Base-by-base conservation (phyloP, 2,329 filamentous ascomycete genomes). In the Penicillium digitatum region DNA sequence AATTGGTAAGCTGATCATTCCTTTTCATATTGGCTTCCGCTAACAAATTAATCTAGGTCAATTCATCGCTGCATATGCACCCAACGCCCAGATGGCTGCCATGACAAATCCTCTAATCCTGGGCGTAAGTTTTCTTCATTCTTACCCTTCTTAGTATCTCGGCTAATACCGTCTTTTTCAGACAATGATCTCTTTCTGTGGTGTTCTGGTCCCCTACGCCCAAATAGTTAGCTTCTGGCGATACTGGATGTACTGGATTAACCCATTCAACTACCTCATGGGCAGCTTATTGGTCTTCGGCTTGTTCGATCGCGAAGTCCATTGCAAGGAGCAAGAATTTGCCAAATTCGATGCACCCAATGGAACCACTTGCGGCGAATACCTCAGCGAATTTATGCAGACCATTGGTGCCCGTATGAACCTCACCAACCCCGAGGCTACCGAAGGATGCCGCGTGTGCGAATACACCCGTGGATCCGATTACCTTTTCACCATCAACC, bases 1-100 rank as follows among this genome's bases (percentile, higher is more conserved):
- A 63, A 90, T 86, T 82, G 89, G 52, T 55, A 44, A 51, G 47
- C n/a, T 1, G 8, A 20, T 1, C 22, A 4, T n/a, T 16, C 10
- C 11, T 12, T 11, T 35, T 20, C 16, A 7, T 9, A 16, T 31
- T 11, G 16, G 9, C 11, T 5, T 9, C 8, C 5, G 12, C 34
- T 55, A 45, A 55, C 27, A 24, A 6, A 22, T 10, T 3, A 8
- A 4, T 7, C 14, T 26, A 55, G 52, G 87, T 14, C 88, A 90
- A 69, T 90, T 87, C 82, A 87, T 92, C 62, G 87, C 85, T 56
- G 87, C 89, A 0, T 90, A 89, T 69, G 86, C 88, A 0, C 87
- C 73, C 40, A 78, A 77, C 59, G 75, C 88, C 0, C 83, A 79
- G 54, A 88, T 90, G 69, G 87, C 87, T 0, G 85, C 88, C 49